Evolutionary conservation across 805 yeast species (phyloP).

Genomic region (Lipomyces mesembrius): DNA sequence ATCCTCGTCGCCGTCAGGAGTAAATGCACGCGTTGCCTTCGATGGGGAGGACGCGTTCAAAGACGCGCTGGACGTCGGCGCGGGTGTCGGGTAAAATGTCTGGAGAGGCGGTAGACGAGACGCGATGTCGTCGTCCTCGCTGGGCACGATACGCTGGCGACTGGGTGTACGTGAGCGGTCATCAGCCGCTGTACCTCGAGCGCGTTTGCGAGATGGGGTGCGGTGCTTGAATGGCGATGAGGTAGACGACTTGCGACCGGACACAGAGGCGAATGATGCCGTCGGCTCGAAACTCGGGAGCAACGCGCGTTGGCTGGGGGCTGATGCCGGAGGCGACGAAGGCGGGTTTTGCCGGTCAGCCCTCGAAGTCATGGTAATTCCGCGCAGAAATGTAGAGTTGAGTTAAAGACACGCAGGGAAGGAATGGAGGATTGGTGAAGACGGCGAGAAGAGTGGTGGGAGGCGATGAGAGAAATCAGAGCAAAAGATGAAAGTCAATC

Average conservation of each 20-base stretch:
- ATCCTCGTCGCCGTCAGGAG: conserved; percentile 1
- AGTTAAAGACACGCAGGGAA: not conserved
- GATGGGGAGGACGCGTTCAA: conserved; percentile 25
- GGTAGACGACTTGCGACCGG: not conserved
- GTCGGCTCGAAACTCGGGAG: conserved; percentile 35
- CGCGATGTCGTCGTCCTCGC: conserved; percentile 13
- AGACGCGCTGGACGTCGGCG: conserved; percentile 40
- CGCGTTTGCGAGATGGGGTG: conserved; percentile 30
- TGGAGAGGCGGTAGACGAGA: conserved; percentile 42
- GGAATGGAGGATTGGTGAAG: not conserved
- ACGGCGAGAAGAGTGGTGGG: not conserved
- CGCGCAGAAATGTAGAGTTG: not conserved
- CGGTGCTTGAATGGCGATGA: conserved; percentile 2
- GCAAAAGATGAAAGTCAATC: not conserved
- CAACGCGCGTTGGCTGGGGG: conserved; percentile 24
- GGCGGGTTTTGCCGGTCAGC: conserved; percentile 55
- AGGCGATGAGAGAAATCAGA: not conserved
- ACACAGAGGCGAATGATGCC: not conserved
- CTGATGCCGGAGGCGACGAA: conserved; percentile 51
- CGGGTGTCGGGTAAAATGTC: conserved; percentile 43
- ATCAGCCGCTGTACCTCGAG: conserved; percentile 8
- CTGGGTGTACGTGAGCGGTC: conserved; percentile 7
- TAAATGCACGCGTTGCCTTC: conserved; percentile 15
- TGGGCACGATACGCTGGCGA: conserved; percentile 8
- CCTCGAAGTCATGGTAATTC: not conserved